These are phyloP conservation scores for Rhizopogon salebrosus DNA, from an alignment of 768 basidiomycete genomes.

Conservation along the genomic window DNA sequence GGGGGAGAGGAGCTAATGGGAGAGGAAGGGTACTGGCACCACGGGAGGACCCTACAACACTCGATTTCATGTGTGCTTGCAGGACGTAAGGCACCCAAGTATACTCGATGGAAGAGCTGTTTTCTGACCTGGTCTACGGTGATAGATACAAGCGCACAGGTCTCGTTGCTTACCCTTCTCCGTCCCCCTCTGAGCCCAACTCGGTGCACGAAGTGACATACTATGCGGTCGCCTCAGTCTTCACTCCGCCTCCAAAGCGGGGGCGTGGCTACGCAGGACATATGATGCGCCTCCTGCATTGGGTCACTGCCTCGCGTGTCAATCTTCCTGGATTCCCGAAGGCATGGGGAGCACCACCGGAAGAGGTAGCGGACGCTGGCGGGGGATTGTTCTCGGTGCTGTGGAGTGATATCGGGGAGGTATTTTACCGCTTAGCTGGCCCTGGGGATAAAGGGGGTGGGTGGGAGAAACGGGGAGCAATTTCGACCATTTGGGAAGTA, in stretches of 20 bases:
- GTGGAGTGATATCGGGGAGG: constrained; percentile 49
- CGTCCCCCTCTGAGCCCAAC: background rate
- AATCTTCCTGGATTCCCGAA: constrained; percentile 33
- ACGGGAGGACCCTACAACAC: constrained; percentile 34
- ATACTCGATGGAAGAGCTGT: too few relatives aligned
- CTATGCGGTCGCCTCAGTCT: constrained; percentile 55
- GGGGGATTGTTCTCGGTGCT: constrained; percentile 45
- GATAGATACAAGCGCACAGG: constrained; percentile 33
- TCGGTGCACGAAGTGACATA: constrained; percentile 31
- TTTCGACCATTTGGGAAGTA: constrained; percentile 38
- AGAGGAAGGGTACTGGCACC: constrained; percentile 51
- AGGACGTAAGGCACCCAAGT: constrained; percentile 44
- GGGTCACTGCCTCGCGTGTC: constrained; percentile 37
- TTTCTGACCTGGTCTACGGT: too few relatives aligned
- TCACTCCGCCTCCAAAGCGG: constrained; percentile 44
- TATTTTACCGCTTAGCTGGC: constrained; percentile 42
- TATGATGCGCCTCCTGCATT: constrained; percentile 64
- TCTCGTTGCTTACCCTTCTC: constrained; percentile 21
- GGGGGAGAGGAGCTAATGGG: background rate
- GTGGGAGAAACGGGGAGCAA: constrained; percentile 36
- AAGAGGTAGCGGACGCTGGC: constrained; percentile 26
- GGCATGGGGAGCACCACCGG: constrained; percentile 42
- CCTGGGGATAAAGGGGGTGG: constrained; percentile 30
- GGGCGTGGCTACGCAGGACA: constrained; percentile 53
- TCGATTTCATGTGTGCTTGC: constrained; percentile 56